phyloP scores from a whole-genome alignment of 2,329 filamentous ascomycete species.

The Whalleya microplaca region DNA sequence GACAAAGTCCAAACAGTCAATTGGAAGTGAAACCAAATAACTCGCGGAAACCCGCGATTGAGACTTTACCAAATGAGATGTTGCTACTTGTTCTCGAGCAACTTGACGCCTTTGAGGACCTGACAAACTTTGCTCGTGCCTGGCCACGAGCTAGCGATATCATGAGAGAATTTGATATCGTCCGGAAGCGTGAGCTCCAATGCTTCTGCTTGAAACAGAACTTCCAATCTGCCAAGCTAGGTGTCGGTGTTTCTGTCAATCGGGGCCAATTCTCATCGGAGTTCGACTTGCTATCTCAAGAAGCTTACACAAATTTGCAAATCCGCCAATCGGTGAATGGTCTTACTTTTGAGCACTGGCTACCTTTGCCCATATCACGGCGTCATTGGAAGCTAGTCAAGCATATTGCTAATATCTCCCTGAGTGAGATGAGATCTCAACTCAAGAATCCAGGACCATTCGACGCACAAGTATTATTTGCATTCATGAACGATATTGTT shows the following conservation, averaged over 20 bases:
- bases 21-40: neutral
- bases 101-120: slow-evolving; percentile 40
- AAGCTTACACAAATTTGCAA: slow-evolving; percentile 41
- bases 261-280: slow-evolving; percentile 46
- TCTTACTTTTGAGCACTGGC: slow-evolving; percentile 46
- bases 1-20: neutral
- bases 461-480: slow-evolving; percentile 44
- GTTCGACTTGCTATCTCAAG: slow-evolving; percentile 51
- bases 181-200: slow-evolving; percentile 49
- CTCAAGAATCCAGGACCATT: slow-evolving; percentile 30
- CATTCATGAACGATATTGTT: slow-evolving; percentile 56
- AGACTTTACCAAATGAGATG: slow-evolving; percentile 45
- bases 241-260: slow-evolving; percentile 44
- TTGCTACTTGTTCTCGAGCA: slow-evolving; percentile 40
- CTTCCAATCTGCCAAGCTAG: slow-evolving; percentile 44
- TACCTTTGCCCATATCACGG: slow-evolving; percentile 50
- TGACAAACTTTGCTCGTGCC: slow-evolving; percentile 42
- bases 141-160: slow-evolving; percentile 41
- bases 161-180: slow-evolving; percentile 40
- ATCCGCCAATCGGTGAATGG: slow-evolving; percentile 48
- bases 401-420: slow-evolving; percentile 26
- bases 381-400: slow-evolving; percentile 48
- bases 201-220: slow-evolving; percentile 51
- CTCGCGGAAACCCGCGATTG: slow-evolving; percentile 25
- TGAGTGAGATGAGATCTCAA: slow-evolving; percentile 33